phyloP scores from a whole-genome alignment of 1,284 basidiomycete genomes.

The Peniophora sp. region DNA sequence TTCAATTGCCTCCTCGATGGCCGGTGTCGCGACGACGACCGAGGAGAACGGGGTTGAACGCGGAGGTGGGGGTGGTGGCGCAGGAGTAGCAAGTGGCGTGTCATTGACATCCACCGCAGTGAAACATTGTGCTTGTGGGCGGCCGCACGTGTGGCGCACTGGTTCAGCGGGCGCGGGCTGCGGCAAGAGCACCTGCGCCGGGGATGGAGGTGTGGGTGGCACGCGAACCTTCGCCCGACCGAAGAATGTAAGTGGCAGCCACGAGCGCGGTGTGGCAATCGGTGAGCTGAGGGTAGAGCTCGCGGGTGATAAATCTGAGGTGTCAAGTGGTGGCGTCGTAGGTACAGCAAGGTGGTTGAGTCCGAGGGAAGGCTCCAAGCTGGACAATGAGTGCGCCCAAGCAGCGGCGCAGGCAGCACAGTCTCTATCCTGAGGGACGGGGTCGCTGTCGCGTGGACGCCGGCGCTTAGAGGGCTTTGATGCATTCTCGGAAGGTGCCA shows the following conservation, averaged over 20 bases:
- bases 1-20: not conserved
- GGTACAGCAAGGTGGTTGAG: not conserved
- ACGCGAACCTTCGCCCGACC: too few species aligned
- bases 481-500: not conserved
- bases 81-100: conserved; percentile 6
- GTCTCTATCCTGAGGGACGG: not conserved
- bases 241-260: not conserved
- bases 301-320: too few species aligned
- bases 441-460: not conserved
- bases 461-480: not conserved
- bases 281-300: not conserved
- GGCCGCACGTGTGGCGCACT: conserved; percentile 8
- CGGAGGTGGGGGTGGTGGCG: not conserved
- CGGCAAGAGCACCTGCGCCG: not conserved
- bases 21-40: not conserved
- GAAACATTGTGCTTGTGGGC: conserved; percentile 9
- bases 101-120: conserved; percentile 10
- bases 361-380: too few species aligned
- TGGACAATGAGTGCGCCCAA: not conserved
- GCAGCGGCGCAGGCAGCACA: not conserved
- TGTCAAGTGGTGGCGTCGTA: not conserved
- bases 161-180: not conserved
- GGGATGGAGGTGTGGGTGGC: not conserved
- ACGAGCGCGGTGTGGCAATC: not conserved
- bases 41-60: not conserved